Evolutionary conservation across 1,139 yeast species (phyloP).

Genomic region (Magnusiomyces ingens): DNA sequence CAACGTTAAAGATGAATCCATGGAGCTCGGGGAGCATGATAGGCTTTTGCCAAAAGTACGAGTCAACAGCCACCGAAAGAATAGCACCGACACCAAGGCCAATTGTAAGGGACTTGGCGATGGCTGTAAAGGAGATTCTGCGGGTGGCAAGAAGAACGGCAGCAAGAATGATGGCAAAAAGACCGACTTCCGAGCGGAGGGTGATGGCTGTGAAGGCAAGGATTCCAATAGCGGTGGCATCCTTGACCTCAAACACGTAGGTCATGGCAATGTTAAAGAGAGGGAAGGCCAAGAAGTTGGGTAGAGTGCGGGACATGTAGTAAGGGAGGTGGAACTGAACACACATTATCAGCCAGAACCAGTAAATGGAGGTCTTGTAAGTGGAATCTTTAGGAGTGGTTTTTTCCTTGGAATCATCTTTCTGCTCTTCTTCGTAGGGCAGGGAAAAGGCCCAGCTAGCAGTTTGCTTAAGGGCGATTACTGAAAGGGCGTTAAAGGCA

Average conservation of each 20-base stretch:
- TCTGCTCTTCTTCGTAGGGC: not conserved
- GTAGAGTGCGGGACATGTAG: conserved; percentile 75
- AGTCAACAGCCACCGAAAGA: conserved; percentile 52
- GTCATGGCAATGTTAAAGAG: conserved; percentile 53
- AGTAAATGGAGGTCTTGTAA: conserved; percentile 23
- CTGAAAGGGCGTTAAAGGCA: conserved; percentile 26
- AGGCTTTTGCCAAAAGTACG: conserved; percentile 62
- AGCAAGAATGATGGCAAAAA: conserved; percentile 46
- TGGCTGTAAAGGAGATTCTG: conserved; percentile 38
- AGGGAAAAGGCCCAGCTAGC: conserved; percentile 16
- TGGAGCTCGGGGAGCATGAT: conserved; percentile 60
- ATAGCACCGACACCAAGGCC: conserved; percentile 53
- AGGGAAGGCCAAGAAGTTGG: conserved; percentile 82
- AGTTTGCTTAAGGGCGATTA: conserved; percentile 26
- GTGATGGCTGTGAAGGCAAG: conserved; percentile 59
- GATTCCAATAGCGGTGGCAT: conserved; percentile 46
- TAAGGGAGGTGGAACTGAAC: conserved; percentile 75
- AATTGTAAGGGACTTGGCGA: conserved; percentile 39
- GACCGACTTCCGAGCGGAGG: conserved; percentile 66
- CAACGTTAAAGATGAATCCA: conserved; percentile 65
- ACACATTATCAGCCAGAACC: conserved; percentile 53
- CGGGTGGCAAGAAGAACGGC: conserved; percentile 28
- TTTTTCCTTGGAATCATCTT: not conserved
- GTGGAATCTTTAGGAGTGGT: conserved; percentile 13
- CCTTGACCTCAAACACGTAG: conserved; percentile 45